These are phyloP conservation scores for Trametes maxima DNA, from an alignment of 768 basidiomycete genomes.

Conservation along the genomic window DNA sequence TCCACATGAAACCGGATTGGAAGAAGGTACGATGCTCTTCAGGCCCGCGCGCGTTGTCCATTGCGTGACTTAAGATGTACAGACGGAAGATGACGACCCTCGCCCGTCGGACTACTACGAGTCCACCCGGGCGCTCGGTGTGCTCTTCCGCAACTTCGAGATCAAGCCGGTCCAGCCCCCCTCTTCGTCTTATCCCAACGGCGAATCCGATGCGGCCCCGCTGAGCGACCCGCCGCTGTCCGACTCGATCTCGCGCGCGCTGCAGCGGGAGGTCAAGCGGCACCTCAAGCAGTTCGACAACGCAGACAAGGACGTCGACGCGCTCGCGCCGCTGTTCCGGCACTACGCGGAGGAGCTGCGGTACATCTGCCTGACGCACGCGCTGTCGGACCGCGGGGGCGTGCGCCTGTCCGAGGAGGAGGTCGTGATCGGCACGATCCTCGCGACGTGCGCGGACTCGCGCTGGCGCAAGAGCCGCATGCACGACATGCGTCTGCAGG, in stretches of 20 bases:
- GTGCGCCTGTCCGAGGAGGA: slow-evolving; percentile 72
- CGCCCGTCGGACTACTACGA: slow-evolving; percentile 67
- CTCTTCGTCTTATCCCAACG: slow-evolving; percentile 8
- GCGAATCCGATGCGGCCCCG: slow-evolving; percentile 3
- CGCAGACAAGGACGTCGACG: slow-evolving; percentile 21
- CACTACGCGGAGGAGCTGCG: slow-evolving; percentile 64
- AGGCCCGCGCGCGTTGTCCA: slow-evolving; percentile 3
- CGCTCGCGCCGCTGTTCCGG: slow-evolving; percentile 44
- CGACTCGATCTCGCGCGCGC: slow-evolving; percentile 27
- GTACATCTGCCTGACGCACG: slow-evolving; percentile 70
- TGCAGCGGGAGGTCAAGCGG: slow-evolving; percentile 18
- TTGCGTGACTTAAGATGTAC: background rate
- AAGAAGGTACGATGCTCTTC: slow-evolving; percentile 39
- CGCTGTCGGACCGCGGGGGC: slow-evolving; percentile 68
- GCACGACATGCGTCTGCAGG: slow-evolving; percentile 63
- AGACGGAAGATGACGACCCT: slow-evolving; percentile 37
- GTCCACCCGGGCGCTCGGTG: slow-evolving; percentile 69
- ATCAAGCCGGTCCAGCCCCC: slow-evolving; percentile 31
- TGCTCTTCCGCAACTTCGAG: slow-evolving; percentile 63
- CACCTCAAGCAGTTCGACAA: slow-evolving; percentile 17
- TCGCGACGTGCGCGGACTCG: slow-evolving; percentile 64
- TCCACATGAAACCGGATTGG: slow-evolving; percentile 81
- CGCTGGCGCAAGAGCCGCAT: slow-evolving; percentile 59
- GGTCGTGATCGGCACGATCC: slow-evolving; percentile 71
- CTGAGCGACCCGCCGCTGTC: slow-evolving; percentile 13